phyloP scores from a whole-genome alignment of 1,284 basidiomycete species.

The Mycena citricolor region DNA sequence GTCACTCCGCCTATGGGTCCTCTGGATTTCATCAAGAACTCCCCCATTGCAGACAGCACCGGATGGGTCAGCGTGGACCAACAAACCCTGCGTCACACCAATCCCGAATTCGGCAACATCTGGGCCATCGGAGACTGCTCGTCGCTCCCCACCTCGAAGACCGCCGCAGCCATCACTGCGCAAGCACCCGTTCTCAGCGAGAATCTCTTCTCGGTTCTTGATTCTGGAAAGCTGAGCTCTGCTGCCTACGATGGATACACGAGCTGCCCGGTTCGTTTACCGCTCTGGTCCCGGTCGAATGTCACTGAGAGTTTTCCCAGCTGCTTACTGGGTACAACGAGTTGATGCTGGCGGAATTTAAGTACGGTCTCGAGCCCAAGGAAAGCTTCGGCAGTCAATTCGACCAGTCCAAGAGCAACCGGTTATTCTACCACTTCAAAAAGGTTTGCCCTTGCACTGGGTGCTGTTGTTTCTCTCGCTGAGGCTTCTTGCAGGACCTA shows the following conservation, averaged over 20 bases:
- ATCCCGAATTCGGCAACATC: conserved; percentile 77
- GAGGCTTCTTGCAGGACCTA: conserved; percentile 51
- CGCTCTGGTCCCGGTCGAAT: conserved; percentile 20
- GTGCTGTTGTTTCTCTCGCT: conserved; percentile 1
- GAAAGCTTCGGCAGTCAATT: conserved; percentile 77
- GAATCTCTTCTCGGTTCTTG: conserved; percentile 79
- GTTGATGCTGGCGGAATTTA: conserved; percentile 89
- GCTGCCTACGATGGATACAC: conserved; percentile 85
- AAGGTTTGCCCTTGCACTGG: conserved; percentile 58
- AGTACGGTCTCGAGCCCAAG: conserved; percentile 83
- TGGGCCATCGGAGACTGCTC: conserved; percentile 92
- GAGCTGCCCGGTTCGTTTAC: conserved; percentile 68
- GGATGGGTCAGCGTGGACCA: conserved; percentile 91
- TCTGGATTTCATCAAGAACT: conserved; percentile 77
- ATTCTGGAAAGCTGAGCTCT: conserved; percentile 65
- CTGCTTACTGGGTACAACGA: conserved; percentile 83
- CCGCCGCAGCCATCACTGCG: conserved; percentile 89
- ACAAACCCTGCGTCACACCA: conserved; percentile 80
- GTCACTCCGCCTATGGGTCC: conserved; percentile 92
- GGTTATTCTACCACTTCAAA: conserved; percentile 91
- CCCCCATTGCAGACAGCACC: conserved; percentile 74
- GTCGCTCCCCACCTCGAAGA: conserved; percentile 93
- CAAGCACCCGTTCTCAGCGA: conserved; percentile 93
- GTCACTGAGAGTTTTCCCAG: too few species aligned
- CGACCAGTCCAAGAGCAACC: conserved; percentile 69